phyloP scores from a whole-genome alignment of 2,329 filamentous ascomycete genomes.

The Epichloe scottii region DNA sequence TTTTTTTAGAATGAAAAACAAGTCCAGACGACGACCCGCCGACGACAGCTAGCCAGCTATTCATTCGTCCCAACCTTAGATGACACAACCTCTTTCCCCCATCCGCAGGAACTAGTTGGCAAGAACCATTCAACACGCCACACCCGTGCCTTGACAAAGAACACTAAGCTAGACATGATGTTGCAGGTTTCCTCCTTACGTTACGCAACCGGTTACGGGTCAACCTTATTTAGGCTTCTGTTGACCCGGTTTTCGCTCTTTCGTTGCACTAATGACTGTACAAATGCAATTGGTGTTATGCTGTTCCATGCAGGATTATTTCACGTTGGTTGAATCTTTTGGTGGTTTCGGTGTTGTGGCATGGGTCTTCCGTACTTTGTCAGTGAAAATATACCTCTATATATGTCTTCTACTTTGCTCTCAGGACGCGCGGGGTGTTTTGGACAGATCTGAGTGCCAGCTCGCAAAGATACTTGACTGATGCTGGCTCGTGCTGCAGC shows the following conservation, averaged over 20 bases:
- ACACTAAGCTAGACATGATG: slow-evolving; percentile 7
- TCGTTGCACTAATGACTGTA: slow-evolving; percentile 2
- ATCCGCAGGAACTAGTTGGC: background rate
- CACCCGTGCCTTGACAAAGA: slow-evolving; percentile 7
- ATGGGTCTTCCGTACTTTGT: background rate
- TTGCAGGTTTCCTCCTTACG: slow-evolving; percentile 4
- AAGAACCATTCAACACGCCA: background rate
- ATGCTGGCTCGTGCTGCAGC: background rate
- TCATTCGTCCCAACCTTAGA: background rate
- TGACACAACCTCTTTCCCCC: background rate
- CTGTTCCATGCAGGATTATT: slow-evolving; percentile 1
- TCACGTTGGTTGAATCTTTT: background rate
- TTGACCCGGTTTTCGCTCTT: slow-evolving; percentile 1
- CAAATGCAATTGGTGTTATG: background rate
- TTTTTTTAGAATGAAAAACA: too few relatives aligned
- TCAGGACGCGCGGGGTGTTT: background rate
- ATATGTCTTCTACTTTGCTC: background rate
- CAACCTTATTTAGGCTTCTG: slow-evolving; percentile 1
- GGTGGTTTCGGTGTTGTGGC: background rate
- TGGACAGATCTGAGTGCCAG: background rate
- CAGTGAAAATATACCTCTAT: background rate
- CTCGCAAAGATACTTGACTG: background rate
- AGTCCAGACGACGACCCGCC: background rate
- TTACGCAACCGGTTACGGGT: slow-evolving; percentile 3
- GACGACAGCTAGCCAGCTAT: background rate